Percentiles rank a stretch among this genome's conserved stretches.
These are phyloP conservation scores for Elsinoe ampelina DNA, from an alignment of 2,329 filamentous ascomycete genomes.

Conservation along the genomic window DNA sequence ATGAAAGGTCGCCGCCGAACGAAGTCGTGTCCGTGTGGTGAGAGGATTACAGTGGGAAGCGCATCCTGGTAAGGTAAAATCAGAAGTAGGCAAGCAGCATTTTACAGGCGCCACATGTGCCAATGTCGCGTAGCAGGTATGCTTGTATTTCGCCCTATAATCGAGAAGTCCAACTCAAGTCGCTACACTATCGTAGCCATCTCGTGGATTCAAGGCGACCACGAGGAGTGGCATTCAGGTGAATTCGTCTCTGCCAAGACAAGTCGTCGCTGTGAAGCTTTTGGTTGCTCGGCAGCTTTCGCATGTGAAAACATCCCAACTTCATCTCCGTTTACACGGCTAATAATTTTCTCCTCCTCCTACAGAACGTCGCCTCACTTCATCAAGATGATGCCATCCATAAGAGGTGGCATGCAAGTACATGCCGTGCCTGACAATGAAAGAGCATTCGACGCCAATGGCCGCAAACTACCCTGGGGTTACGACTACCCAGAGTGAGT, in stretches of 20 bases:
- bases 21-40: too few species aligned
- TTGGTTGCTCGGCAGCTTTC: slow-evolving; percentile 10
- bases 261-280: not conserved
- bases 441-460: slow-evolving; percentile 50
- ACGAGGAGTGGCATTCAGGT: not conserved
- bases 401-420: slow-evolving; percentile 47
- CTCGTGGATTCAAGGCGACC: not conserved
- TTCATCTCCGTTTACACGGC: not conserved
- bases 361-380: not conserved
- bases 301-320: slow-evolving; percentile 11
- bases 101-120: too few species aligned
- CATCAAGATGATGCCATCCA: slow-evolving; percentile 14
- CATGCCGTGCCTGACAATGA: slow-evolving; percentile 56
- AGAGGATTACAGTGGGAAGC: not conserved
- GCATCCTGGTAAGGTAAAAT: too few species aligned
- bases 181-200: not conserved
- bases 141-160: too few species aligned
- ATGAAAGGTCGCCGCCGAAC: too few species aligned
- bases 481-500: slow-evolving; percentile 54
- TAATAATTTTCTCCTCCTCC: not conserved
- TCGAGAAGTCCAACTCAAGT: too few species aligned
- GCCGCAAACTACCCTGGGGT: slow-evolving; percentile 53
- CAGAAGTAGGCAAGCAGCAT: too few species aligned
- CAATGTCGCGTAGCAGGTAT: too few species aligned
- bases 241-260: not conserved